Percentiles rank a stretch among this genome's conserved stretches.
Conservation (phyloP, 139 green algal species). For the Microglena sp. region DNA sequence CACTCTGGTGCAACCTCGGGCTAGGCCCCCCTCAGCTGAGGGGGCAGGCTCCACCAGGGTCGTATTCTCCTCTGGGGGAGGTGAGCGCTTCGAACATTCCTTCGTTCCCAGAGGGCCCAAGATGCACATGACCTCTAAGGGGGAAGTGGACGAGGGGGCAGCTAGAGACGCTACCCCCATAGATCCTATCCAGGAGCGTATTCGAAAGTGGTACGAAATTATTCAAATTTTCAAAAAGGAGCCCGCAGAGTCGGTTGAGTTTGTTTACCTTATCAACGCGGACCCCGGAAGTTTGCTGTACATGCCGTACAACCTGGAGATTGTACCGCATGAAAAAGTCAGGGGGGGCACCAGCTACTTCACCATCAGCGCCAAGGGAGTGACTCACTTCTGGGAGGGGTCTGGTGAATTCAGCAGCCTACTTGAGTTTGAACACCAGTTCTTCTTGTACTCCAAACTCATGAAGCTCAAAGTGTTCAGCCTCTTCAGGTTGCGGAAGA, state of each 20-base stretch:
- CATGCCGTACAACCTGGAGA: slow-evolving; percentile 40
- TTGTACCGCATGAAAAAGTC: slow-evolving; percentile 32
- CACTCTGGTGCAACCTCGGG: too few relatives aligned
- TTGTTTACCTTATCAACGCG: slow-evolving; percentile 37
- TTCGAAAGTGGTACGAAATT: neutral
- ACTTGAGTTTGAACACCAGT: slow-evolving; percentile 55
- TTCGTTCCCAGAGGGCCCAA: too few relatives aligned
- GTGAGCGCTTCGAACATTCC: too few relatives aligned
- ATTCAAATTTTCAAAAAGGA: slow-evolving; percentile 13
- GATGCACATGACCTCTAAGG: too few relatives aligned
- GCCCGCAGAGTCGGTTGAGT: slow-evolving; percentile 24
- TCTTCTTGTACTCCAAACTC: slow-evolving; percentile 47
- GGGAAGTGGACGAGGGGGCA: too few relatives aligned
- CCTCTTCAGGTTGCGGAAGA: slow-evolving; percentile 18
- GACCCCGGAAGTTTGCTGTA: slow-evolving; percentile 12
- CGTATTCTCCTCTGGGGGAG: too few relatives aligned
- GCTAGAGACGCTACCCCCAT: too few relatives aligned
- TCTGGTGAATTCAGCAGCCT: slow-evolving; percentile 42
- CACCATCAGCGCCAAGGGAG: slow-evolving; percentile 44
- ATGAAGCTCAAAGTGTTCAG: slow-evolving; percentile 34
- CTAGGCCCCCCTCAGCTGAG: too few relatives aligned
- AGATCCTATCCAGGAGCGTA: too few relatives aligned
- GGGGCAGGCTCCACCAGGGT: too few relatives aligned
- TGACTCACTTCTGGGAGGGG: slow-evolving; percentile 44
- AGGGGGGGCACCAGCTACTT: slow-evolving; percentile 32